Evolutionary conservation across 2,329 filamentous ascomycete genomes (phyloP), one percentile per base, ranked within the genome.

Genomic region (Raffaelea ambrosiae): DNA sequence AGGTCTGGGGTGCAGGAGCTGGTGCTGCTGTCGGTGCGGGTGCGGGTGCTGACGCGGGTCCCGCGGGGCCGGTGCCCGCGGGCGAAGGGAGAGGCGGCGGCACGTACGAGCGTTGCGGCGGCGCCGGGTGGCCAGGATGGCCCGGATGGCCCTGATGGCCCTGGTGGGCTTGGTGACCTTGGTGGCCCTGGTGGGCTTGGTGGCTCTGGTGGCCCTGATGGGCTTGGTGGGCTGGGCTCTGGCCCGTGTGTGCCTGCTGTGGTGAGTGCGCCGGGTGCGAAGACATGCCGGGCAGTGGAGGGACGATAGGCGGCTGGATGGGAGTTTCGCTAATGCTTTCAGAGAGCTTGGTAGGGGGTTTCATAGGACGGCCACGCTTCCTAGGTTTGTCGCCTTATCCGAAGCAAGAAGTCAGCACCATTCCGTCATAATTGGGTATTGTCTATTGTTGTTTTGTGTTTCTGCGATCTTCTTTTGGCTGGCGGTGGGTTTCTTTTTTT

Each of bases 361-460:
- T 84, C 66, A 82, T 79, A 54, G 76, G 74, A 67, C 78, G 77
- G 58, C 73, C 76, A 66, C 77, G 72, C 63, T 82, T 82, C 62
- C 70, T 71, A 40, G 73, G 69, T 55, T 73, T 71, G 54, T 71
- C 66, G 64, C 70, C 74, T 57, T 29, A 29, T 29, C 13, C 26
- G 13, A 29, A 7, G 26, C 26, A 29, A 29, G n/a, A 29, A 29
- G 26, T 29, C 26, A 29, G 26, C 26, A 29, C 26, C 61, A 64
- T 11, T 40, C 10, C 38, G 38, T 21, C 16, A 9, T 21, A 19
- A 40, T 40, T 40, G 26, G 13, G 13, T 29, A 13, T 13, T 29
- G 26, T 29, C 13, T 29, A 13, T 29, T 29, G 26, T 29, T 29
- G 26, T 29, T 29, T 29, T 13, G 7, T 29, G 26, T 29, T 7